A percentile compares a stretch with the other conserved stretches of the same genome.
Evolutionary conservation across 2,329 filamentous ascomycete species (phyloP).

Genomic region (Alternaria brassicicola): DNA sequence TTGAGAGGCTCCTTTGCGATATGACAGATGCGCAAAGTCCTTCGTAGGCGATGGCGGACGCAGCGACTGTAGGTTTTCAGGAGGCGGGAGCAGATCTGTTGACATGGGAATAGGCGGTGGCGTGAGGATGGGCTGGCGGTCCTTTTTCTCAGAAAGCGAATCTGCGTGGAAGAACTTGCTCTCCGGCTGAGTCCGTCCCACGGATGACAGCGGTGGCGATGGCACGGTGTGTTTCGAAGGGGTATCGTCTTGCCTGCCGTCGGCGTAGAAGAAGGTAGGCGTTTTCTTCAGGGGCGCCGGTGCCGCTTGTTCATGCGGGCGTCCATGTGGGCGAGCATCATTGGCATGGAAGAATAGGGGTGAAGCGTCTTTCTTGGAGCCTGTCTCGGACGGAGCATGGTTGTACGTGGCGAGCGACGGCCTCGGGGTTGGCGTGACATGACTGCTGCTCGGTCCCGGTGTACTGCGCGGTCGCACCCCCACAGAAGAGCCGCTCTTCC

Average conservation of each 20-base stretch:
- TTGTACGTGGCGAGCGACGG: constrained; percentile 33
- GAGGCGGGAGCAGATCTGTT: constrained; percentile 32
- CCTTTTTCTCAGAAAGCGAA: constrained; percentile 50
- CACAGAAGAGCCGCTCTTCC: constrained; percentile 24
- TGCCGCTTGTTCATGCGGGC: constrained; percentile 31
- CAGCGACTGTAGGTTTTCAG: constrained; percentile 21
- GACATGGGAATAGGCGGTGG: constrained; percentile 37
- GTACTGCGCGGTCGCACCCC: constrained; percentile 49
- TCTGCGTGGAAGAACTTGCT: constrained; percentile 79
- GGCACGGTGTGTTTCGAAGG: constrained; percentile 27
- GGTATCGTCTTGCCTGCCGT: constrained; percentile 53
- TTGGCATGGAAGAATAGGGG: constrained; percentile 93
- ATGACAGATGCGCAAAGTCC: constrained; percentile 56
- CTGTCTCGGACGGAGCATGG: constrained; percentile 33
- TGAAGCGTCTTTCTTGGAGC: constrained; percentile 38
- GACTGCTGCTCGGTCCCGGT: constrained; percentile 34
- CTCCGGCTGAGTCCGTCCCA: constrained; percentile 32
- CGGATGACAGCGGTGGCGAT: constrained; percentile 45
- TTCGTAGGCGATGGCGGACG: constrained; percentile 55
- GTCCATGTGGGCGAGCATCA: constrained; percentile 61
- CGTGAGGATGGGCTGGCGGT: constrained; percentile 38
- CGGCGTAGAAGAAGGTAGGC: constrained; percentile 59
- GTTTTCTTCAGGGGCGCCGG: constrained; percentile 50
- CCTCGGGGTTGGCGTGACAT: constrained; percentile 31
- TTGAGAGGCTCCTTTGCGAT: constrained; percentile 57